Percentiles rank a stretch among this genome's conserved stretches.
Conservation (phyloP, 768 basidiomycete genomes). For the Trametes cubensis region DNA sequence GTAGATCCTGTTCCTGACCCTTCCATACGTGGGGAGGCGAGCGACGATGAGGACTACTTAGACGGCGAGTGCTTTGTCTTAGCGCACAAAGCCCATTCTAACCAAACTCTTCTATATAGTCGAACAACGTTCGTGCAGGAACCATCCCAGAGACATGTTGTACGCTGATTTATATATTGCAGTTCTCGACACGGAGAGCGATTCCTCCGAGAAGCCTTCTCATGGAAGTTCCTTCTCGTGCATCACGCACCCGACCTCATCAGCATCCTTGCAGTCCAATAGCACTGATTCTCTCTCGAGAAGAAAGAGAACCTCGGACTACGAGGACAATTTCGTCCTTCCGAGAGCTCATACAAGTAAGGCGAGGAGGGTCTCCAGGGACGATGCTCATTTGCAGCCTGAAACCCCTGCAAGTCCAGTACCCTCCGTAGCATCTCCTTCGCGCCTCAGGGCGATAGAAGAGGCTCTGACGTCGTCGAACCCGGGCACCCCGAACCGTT, state of each 20-base stretch:
- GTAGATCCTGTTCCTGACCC: not conserved
- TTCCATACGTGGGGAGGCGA: not conserved
- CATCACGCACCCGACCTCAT: slow-evolving; percentile 2
- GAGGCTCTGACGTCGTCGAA: not conserved
- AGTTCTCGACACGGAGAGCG: slow-evolving; percentile 22
- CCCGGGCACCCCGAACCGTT: not conserved
- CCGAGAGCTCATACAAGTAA: slow-evolving; percentile 7
- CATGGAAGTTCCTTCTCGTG: slow-evolving; percentile 13
- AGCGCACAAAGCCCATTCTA: not conserved
- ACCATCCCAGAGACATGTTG: not conserved
- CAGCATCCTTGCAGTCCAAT: slow-evolving; percentile 1
- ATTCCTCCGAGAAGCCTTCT: slow-evolving; percentile 8
- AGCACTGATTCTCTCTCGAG: slow-evolving; percentile 2
- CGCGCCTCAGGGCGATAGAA: not conserved
- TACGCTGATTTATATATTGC: not conserved
- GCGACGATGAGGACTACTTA: slow-evolving; percentile 3
- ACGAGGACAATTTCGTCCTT: slow-evolving; percentile 1
- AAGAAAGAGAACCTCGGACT: slow-evolving; percentile 14
- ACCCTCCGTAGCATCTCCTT: not conserved
- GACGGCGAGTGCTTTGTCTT: slow-evolving; percentile 3
- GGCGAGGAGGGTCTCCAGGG: not conserved
- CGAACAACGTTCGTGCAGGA: not conserved
- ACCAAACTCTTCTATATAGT: not conserved
- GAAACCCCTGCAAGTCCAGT: not conserved
- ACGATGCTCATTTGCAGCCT: not conserved